These are phyloP conservation scores for Gentiana macrophylla DNA, from an alignment of 257 asterid genomes.

Conservation along the genomic window DNA sequence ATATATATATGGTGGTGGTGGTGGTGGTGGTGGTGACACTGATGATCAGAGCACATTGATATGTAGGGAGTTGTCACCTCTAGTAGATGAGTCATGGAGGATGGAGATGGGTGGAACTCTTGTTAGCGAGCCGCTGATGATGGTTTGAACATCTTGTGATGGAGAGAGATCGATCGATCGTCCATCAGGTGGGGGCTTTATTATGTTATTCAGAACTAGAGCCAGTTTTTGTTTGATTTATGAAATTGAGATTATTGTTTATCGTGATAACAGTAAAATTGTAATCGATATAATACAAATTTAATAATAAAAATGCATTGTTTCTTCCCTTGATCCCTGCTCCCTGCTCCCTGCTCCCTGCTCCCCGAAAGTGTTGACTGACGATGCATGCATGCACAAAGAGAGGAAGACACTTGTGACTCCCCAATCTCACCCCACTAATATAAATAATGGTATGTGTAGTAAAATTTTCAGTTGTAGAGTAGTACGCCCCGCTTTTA, in stretches of 20 bases:
- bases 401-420: too few relatives aligned
- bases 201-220: not conserved
- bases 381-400: too few relatives aligned
- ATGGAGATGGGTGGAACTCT: slow-evolving; percentile 90
- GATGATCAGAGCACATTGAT: slow-evolving; percentile 13
- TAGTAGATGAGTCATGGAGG: slow-evolving; percentile 87
- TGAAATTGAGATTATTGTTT: too few relatives aligned
- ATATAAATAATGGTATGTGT: too few relatives aligned
- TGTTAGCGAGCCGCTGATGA: slow-evolving; percentile 38
- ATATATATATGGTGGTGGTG: too few relatives aligned
- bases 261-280: not conserved
- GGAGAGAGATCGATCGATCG: not conserved
- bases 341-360: not conserved
- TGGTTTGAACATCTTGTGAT: slow-evolving; percentile 16
- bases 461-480: too few relatives aligned
- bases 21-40: not conserved
- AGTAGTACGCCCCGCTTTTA: too few relatives aligned
- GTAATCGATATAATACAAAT: too few relatives aligned
- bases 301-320: not conserved
- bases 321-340: not conserved
- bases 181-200: too few relatives aligned
- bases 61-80: slow-evolving; percentile 71
- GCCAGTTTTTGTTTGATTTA: not conserved
- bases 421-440: too few relatives aligned
- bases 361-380: not conserved